phyloP scores from a whole-genome alignment of 768 basidiomycete species.

The Xerocomus spinulosus region DNA sequence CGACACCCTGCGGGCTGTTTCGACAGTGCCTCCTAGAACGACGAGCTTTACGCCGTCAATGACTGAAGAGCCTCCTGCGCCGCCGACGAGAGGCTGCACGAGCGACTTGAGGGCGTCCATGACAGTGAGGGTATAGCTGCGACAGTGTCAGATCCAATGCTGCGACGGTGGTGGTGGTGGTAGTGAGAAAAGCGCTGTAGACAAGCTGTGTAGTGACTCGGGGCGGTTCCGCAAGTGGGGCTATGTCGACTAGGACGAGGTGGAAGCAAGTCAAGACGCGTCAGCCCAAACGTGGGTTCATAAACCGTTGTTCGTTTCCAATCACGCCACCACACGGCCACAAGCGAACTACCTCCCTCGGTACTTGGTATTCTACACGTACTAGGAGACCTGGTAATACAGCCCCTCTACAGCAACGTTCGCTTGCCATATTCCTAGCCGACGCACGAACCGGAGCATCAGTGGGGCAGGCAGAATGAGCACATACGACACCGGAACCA shows the following conservation, averaged over 20 bases:
- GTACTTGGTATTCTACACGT: neutral
- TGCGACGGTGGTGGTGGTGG: constrained; percentile 23
- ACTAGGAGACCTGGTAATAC: constrained; percentile 35
- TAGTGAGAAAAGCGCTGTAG: constrained; percentile 22
- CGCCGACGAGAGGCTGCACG: constrained; percentile 74
- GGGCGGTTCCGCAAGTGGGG: constrained; percentile 6
- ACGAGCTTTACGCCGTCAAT: constrained; percentile 89
- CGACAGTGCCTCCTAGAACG: constrained; percentile 82
- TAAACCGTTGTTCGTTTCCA: constrained; percentile 13
- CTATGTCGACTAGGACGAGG: constrained; percentile 9
- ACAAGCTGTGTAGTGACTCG: constrained; percentile 24
- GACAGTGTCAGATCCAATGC: constrained; percentile 37
- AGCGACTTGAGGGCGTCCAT: constrained; percentile 84
- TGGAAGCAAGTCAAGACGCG: constrained; percentile 36
- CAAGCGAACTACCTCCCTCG: constrained; percentile 11
- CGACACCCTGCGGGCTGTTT: constrained; percentile 77
- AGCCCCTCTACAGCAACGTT: constrained; percentile 75
- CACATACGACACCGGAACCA: constrained; percentile 54
- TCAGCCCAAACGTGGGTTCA: constrained; percentile 31
- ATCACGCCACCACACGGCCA: constrained; percentile 28
- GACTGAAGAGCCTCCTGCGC: constrained; percentile 69
- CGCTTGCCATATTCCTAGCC: constrained; percentile 78
- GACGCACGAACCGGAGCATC: constrained; percentile 57
- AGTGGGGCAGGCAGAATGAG: constrained; percentile 67
- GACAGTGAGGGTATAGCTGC: constrained; percentile 17